Conservation (phyloP, 108 stramenopile species). For the Cyclostephanos tholiformis region DNA sequence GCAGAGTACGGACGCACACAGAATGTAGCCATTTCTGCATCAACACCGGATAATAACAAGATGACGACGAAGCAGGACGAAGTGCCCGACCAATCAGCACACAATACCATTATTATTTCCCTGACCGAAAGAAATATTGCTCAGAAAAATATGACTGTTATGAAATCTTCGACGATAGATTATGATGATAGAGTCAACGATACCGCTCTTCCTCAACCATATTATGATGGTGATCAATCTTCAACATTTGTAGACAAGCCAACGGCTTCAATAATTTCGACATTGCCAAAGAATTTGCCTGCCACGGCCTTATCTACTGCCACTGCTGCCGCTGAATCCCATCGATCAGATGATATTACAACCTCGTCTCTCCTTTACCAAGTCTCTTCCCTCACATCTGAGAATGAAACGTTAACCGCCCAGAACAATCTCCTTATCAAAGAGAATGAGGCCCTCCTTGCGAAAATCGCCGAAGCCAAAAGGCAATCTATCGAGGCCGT, state of each 20-base stretch:
- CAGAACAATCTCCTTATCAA: constrained; percentile 24
- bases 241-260: neutral
- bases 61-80: neutral
- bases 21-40: neutral
- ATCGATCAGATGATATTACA: neutral
- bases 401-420: constrained; percentile 6
- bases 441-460: constrained; percentile 26
- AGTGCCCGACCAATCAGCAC: neutral
- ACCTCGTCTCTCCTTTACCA: constrained; percentile 6
- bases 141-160: neutral
- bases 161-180: constrained; percentile 26
- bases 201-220: constrained; percentile 23
- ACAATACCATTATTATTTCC: neutral
- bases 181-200: constrained; percentile 37
- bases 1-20: neutral
- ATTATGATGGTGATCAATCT: constrained; percentile 6
- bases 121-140: neutral
- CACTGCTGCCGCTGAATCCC: neutral
- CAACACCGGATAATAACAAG: neutral
- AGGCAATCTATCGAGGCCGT: constrained; percentile 35
- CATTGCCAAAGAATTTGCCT: too few relatives aligned
- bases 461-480: constrained; percentile 8
- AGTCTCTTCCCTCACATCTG: constrained; percentile 3
- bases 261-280: constrained; percentile 2
- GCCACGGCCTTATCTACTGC: neutral